These are phyloP conservation scores for Elsinoe ampelina DNA, from an alignment of 2,329 filamentous ascomycete species.

Conservation along the genomic window DNA sequence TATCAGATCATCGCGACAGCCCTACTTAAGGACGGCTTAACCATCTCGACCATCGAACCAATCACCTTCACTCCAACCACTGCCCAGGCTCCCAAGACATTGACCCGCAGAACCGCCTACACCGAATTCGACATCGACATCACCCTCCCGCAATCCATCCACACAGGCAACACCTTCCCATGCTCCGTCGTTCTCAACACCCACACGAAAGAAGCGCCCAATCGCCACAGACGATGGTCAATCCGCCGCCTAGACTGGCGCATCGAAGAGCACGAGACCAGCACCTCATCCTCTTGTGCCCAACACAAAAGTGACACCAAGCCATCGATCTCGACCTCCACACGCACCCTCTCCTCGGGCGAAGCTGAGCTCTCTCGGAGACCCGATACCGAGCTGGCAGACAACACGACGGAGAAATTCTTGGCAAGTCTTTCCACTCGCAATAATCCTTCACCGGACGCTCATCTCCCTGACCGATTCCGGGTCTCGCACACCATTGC, in stretches of 20 bases:
- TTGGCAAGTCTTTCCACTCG: not conserved
- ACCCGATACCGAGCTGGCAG: not conserved
- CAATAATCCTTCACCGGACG: not conserved
- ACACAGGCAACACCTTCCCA: not conserved
- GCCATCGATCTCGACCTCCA: not conserved
- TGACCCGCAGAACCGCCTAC: not conserved
- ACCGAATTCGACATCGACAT: not conserved
- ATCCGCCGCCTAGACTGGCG: not conserved
- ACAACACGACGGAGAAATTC: not conserved
- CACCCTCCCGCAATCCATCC: not conserved
- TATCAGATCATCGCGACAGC: not conserved
- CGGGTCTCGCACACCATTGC: not conserved
- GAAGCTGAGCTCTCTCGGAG: not conserved
- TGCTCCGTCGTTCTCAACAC: not conserved
- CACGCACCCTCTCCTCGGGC: not conserved
- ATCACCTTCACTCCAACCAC: not conserved
- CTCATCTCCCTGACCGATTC: not conserved
- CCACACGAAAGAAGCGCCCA: not conserved
- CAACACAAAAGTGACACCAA: not conserved
- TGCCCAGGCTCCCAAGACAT: too few relatives aligned
- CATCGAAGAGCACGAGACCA: constrained; percentile 4
- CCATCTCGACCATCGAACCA: not conserved
- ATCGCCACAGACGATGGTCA: not conserved
- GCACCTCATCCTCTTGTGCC: not conserved
- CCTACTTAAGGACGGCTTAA: not conserved